phyloP scores from a whole-genome alignment of 225 moss, liverwort and hornwort species.

The Straminergon stramineum region DNA sequence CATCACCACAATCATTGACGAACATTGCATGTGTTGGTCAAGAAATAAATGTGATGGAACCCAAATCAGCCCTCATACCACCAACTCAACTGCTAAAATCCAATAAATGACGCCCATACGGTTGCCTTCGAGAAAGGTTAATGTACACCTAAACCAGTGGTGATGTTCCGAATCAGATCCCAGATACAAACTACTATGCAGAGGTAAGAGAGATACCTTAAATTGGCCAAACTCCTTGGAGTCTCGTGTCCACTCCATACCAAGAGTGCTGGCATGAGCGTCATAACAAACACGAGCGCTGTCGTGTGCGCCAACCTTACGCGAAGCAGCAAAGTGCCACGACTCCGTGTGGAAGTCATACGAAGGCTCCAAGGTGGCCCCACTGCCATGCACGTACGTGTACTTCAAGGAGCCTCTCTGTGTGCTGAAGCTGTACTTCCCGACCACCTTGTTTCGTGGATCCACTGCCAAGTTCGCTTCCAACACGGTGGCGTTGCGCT shows the following conservation, averaged over 20 bases:
- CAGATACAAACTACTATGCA: neutral
- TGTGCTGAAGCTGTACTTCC: conserved; percentile 69
- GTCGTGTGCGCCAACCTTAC: conserved; percentile 61
- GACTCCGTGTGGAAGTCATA: conserved; percentile 75
- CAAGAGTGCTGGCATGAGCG: conserved; percentile 46
- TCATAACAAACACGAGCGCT: conserved; percentile 60
- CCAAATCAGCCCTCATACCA: neutral
- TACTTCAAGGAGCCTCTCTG: conserved; percentile 76
- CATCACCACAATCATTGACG: neutral
- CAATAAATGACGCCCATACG: neutral
- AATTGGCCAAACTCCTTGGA: conserved; percentile 90
- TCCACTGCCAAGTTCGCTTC: conserved; percentile 69
- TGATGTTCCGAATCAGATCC: neutral
- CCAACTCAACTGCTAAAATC: neutral
- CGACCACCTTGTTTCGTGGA: conserved; percentile 71
- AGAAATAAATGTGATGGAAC: neutral
- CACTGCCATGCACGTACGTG: conserved; percentile 56
- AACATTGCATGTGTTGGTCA: neutral
- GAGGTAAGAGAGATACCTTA: conserved; percentile 43
- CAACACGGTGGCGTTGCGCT: conserved; percentile 75
- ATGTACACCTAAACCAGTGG: neutral
- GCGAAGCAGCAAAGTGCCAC: conserved; percentile 74
- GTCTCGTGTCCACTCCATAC: conserved; percentile 83
- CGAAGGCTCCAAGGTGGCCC: conserved; percentile 75
- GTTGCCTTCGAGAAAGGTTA: neutral